These are phyloP conservation scores for Bombardia bombarda DNA, from an alignment of 495 filamentous ascomycete species.

Conservation along the genomic window DNA sequence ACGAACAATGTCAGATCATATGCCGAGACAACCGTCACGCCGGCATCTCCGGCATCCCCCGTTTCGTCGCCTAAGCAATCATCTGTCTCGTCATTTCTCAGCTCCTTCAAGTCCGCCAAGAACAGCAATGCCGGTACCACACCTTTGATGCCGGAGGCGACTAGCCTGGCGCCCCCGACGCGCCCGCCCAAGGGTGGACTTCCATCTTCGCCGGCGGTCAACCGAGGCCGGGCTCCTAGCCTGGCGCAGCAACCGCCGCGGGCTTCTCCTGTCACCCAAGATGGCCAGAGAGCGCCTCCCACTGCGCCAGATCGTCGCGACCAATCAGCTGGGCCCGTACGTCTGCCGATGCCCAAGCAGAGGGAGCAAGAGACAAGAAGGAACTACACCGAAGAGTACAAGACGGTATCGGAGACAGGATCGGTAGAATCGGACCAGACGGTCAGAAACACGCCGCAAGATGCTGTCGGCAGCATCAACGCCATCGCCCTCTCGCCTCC, in stretches of 20 bases:
- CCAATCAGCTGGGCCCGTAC: neutral
- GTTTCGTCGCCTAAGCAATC: slow-evolving; percentile 25
- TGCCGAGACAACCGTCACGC: slow-evolving; percentile 13
- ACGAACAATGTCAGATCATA: slow-evolving; percentile 16
- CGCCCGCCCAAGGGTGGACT: no score
- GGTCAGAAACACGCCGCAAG: slow-evolving; percentile 1
- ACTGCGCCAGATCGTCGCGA: slow-evolving; percentile 7
- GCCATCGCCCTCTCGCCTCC: neutral
- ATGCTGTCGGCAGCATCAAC: neutral
- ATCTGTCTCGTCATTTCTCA: no score
- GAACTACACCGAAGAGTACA: neutral
- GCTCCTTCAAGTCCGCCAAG: no score
- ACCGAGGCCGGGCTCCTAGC: slow-evolving; percentile 3
- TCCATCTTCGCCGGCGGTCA: slow-evolving; percentile 13
- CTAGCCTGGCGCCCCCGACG: slow-evolving; percentile 10
- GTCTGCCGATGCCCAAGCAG: slow-evolving; percentile 3
- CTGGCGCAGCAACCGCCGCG: slow-evolving; percentile 6
- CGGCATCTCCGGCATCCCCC: slow-evolving; percentile 22
- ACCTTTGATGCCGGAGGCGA: slow-evolving; percentile 3
- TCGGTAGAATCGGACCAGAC: slow-evolving; percentile 13
- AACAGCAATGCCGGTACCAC: slow-evolving; percentile 5
- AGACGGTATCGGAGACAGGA: slow-evolving; percentile 13
- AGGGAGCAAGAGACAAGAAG: neutral
- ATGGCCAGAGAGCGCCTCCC: neutral
- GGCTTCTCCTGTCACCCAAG: slow-evolving; percentile 3